Conservation (phyloP, 2,329 filamentous ascomycete genomes). For the Cladophialophora exuberans region DNA sequence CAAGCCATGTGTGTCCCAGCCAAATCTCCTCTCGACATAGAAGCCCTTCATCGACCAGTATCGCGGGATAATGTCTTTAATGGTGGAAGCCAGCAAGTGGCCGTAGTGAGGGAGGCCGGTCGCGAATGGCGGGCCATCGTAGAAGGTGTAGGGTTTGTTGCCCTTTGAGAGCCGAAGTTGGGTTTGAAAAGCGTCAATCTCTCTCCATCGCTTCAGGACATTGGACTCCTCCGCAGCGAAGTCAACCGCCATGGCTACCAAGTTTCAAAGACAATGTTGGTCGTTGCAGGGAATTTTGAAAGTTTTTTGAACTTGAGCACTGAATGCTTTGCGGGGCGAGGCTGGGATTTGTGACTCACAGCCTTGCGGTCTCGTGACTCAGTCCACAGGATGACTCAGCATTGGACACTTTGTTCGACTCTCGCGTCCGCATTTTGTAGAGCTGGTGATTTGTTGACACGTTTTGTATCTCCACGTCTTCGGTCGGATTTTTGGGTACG, state of each 20-base stretch:
- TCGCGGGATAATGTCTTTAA: conserved; percentile 89
- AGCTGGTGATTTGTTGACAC: background rate
- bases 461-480: no score
- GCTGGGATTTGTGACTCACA: conserved; percentile 2
- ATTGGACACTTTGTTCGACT: no score
- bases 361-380: background rate
- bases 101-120: conserved; percentile 62
- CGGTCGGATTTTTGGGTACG: no score
- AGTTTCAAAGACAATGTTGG: background rate
- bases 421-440: no score
- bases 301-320: background rate
- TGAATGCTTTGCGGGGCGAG: conserved; percentile 3
- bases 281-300: background rate
- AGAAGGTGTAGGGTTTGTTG: conserved; percentile 87
- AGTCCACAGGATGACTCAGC: no score
- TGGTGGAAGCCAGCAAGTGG: conserved; percentile 81
- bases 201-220: conserved; percentile 83
- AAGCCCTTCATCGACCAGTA: conserved; percentile 95
- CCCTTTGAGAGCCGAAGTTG: conserved; percentile 86
- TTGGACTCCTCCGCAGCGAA: conserved; percentile 91
- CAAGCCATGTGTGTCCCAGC: conserved; percentile 87
- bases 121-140: conserved; percentile 77
- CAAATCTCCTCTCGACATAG: conserved; percentile 83
- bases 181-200: conserved; percentile 87
- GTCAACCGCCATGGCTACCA: conserved; percentile 75